Percentiles rank a stretch among this genome's conserved stretches.
These are phyloP conservation scores for Trichoderma brevicompactum DNA, from an alignment of 2,329 filamentous ascomycete species.

Conservation along the genomic window DNA sequence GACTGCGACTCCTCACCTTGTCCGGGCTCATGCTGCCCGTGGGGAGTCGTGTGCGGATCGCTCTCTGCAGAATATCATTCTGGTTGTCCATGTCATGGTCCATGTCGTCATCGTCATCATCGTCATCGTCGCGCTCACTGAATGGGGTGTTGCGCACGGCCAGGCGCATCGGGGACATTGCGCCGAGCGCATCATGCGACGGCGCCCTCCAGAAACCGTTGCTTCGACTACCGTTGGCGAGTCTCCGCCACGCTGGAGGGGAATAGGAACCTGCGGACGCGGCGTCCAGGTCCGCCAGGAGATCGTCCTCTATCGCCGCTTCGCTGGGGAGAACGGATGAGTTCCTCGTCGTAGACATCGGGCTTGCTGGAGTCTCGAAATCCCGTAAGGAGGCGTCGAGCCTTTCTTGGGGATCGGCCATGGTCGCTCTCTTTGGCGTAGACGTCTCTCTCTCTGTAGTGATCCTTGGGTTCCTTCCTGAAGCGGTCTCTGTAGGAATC, in stretches of 20 bases:
- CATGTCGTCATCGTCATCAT: conserved; percentile 39
- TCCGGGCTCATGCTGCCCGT: conserved; percentile 61
- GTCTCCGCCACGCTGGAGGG: conserved; percentile 64
- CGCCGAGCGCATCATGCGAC: conserved; percentile 56
- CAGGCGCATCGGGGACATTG: conserved; percentile 43
- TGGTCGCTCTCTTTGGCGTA: conserved; percentile 31
- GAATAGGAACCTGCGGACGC: conserved; percentile 61
- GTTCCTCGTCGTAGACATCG: conserved; percentile 38
- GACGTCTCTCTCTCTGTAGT: conserved; percentile 22
- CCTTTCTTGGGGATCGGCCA: conserved; percentile 44
- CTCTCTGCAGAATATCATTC: conserved; percentile 52
- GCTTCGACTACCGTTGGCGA: conserved; percentile 62
- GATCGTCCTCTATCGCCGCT: conserved; percentile 42
- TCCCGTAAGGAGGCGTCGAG: conserved; percentile 60
- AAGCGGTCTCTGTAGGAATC: conserved; percentile 13
- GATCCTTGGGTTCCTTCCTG: conserved; percentile 25
- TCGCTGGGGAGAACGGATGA: conserved; percentile 43
- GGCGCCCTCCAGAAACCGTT: conserved; percentile 63
- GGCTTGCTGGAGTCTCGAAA: conserved; percentile 55
- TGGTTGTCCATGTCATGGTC: conserved; percentile 34
- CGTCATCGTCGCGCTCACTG: conserved; percentile 35
- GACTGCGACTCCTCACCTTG: conserved; percentile 53
- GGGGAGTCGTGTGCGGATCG: conserved; percentile 59
- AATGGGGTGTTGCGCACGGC: conserved; percentile 34
- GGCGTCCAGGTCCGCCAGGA: conserved; percentile 51